Conservation (phyloP, 139 green algal species). For the Haematococcus sp. region DNA sequence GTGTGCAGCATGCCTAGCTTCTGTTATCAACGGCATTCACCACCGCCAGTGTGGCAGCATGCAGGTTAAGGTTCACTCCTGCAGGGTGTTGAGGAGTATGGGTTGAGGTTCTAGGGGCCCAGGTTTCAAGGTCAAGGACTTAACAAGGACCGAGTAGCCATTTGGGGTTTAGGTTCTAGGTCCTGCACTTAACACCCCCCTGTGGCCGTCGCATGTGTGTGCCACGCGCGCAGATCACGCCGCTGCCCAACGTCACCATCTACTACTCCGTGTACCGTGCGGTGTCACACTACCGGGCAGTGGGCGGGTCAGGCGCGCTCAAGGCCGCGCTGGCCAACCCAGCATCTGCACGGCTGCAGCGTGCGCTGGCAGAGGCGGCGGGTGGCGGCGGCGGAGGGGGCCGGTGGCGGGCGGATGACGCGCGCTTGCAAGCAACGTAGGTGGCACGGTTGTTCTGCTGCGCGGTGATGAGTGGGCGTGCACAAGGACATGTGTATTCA, state of each 20-base stretch:
- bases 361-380: not conserved
- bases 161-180: not conserved
- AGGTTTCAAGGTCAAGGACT: not conserved
- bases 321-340: not conserved
- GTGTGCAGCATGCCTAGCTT: too few relatives aligned
- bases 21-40: too few relatives aligned
- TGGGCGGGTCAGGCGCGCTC: constrained; percentile 2
- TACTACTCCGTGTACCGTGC: constrained; percentile 70
- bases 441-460: too few relatives aligned
- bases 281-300: constrained; percentile 51
- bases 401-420: too few relatives aligned
- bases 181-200: not conserved
- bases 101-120: too few relatives aligned
- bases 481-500: too few relatives aligned
- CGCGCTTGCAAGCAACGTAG: too few relatives aligned
- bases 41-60: too few relatives aligned
- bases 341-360: not conserved
- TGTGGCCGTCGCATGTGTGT: not conserved
- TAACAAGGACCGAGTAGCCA: not conserved
- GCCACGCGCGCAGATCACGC: constrained; percentile 29
- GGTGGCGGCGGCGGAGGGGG: not conserved
- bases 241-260: constrained; percentile 68
- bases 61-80: too few relatives aligned
- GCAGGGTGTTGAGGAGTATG: too few relatives aligned
- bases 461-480: too few relatives aligned